Evolutionary conservation across 2,329 filamentous ascomycete species (phyloP).

Genomic region (Myotisia sp.): DNA sequence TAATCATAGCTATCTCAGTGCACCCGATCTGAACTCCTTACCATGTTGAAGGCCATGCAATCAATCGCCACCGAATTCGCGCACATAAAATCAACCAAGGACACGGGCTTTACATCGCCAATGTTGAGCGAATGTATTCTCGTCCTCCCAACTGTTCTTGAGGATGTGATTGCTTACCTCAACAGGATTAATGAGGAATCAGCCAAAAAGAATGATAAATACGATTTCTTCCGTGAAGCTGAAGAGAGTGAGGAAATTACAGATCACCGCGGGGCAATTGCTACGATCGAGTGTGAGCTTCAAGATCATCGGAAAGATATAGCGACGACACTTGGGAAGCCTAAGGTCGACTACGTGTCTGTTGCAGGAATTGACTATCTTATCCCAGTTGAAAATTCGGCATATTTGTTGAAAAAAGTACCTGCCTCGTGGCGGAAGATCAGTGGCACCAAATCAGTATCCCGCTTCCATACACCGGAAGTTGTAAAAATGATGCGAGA

Average conservation of each 20-base stretch:
- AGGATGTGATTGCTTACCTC: conserved; percentile 59
- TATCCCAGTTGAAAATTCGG: conserved; percentile 70
- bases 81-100: conserved; percentile 47
- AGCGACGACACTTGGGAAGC: conserved; percentile 57
- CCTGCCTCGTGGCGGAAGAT: conserved; percentile 93
- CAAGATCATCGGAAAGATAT: conserved; percentile 59
- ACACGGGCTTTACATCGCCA: conserved; percentile 57
- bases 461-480: conserved; percentile 87
- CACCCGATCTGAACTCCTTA: conserved; percentile 72
- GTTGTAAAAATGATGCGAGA: conserved; percentile 71
- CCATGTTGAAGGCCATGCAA: conserved; percentile 72
- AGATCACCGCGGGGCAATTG: conserved; percentile 79
- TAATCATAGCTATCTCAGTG: conserved; percentile 35
- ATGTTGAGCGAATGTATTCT: conserved; percentile 59
- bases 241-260: conserved; percentile 81
- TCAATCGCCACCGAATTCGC: conserved; percentile 64
- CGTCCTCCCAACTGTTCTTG: conserved; percentile 60
- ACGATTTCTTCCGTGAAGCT: conserved; percentile 76
- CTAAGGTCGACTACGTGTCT: conserved; percentile 62
- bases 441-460: conserved; percentile 81
- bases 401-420: conserved; percentile 61
- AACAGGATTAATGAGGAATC: conserved; percentile 75
- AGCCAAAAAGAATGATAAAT: conserved; percentile 79
- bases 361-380: conserved; percentile 88
- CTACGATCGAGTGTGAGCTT: conserved; percentile 79